Base-by-base conservation (phyloP, 2,329 filamentous ascomycete genomes). In the Teratosphaeria gauchensis region DNA sequence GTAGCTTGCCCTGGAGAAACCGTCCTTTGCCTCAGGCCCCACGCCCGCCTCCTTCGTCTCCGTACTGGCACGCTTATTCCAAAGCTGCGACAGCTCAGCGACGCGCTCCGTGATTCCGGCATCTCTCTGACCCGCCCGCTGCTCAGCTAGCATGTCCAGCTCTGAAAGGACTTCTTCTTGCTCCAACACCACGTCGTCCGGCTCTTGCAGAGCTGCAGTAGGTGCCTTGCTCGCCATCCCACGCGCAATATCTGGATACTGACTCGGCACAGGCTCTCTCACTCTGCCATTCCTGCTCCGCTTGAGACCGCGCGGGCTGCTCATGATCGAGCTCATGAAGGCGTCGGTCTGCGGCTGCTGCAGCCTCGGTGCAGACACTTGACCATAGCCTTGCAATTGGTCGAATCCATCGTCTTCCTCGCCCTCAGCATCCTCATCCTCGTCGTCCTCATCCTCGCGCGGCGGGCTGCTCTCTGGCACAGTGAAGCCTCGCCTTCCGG, bases 1-100 rank as follows among this genome's bases (percentile, higher is more conserved):
- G 66, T 86, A 95, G 58, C 84, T 82, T 3, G 92, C 91, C 69
- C 92, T 92, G 57, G 85, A 85, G 5, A 85, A 80, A 1, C 84
- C 80, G 38, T 82, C 75, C 9, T 82, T 76, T 2, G 83, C 84
- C 53, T 66, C 62, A 21, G 73, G 71, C n/a, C 71, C 72, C n/a
- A 74, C 65, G 4, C 60, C 61, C 30, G 67, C 69, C 46, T 65
- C 61, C 52, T 65, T 66, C n/a, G 69, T 73, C 33, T 64, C 60
- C 16, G 63, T 38, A 31, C 64, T 54, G 8, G 59, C 61, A 31
- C 69, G 59, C 28, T 63, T 62, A 31, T 56, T 55, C 70, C 70
- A 73, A 2, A 70, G 60, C 53, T 64, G 61, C 11, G 63, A 63
- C 14, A 73, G 58, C 32, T 69, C 61, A 28, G 63, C 56, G 5